Percentiles rank a stretch among this genome's conserved stretches.
These are phyloP conservation scores for Ochromonadaceae sp. DNA, from an alignment of 352 stramenopile species.

Conservation along the genomic window DNA sequence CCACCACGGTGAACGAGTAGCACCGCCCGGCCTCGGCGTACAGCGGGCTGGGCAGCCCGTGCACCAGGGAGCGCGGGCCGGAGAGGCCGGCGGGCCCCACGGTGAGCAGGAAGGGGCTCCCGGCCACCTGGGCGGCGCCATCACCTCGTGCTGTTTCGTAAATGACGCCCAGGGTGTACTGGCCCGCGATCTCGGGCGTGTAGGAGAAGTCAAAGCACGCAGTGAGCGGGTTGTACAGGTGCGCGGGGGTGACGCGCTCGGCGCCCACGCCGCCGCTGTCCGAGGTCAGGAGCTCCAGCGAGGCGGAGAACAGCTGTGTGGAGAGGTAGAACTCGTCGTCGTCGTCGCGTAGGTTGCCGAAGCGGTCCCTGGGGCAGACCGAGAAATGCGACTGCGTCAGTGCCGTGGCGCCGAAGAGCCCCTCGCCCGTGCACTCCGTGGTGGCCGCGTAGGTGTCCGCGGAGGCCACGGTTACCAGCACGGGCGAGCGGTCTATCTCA, in stretches of 20 bases:
- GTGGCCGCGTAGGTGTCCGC: conserved; percentile 1
- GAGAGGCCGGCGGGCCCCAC: background rate
- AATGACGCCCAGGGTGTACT: background rate
- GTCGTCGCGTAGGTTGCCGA: conserved; percentile 14
- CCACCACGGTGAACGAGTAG: background rate
- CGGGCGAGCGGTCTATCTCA: conserved; percentile 8
- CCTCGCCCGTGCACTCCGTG: conserved; percentile 7
- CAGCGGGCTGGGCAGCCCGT: background rate
- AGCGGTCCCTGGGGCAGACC: conserved; percentile 8
- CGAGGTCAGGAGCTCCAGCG: background rate
- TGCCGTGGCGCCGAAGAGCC: background rate
- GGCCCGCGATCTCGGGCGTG: background rate
- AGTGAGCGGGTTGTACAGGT: background rate
- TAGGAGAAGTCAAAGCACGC: conserved; percentile 8
- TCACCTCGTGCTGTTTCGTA: background rate
- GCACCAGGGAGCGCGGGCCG: background rate
- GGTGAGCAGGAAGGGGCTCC: background rate
- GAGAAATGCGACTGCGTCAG: background rate
- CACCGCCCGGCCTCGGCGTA: background rate
- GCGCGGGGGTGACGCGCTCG: background rate
- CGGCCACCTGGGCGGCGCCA: background rate
- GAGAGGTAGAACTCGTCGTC: conserved; percentile 5
- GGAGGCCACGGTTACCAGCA: background rate
- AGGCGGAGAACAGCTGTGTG: background rate
- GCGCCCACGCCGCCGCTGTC: background rate